Percentiles rank a stretch among this genome's conserved stretches.
Evolutionary conservation across 2,329 filamentous ascomycete species (phyloP).

Genomic region (Fusarium tanahbumbuense): DNA sequence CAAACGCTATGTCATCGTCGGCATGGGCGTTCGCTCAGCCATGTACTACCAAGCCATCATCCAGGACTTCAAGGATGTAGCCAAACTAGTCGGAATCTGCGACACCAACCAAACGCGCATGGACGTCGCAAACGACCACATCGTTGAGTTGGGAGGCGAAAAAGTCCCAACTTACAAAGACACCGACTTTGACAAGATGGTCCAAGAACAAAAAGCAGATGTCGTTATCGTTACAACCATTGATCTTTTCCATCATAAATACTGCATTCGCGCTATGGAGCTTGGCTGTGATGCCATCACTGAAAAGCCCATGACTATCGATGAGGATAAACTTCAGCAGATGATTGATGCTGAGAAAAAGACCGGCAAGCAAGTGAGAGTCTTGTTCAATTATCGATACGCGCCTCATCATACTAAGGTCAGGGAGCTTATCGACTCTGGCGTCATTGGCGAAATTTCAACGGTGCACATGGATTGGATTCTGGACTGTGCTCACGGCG

Average conservation of each 20-base stretch:
- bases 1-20: slow-evolving; percentile 66
- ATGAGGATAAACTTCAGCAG: slow-evolving; percentile 61
- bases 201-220: slow-evolving; percentile 66
- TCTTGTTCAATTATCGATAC: slow-evolving; percentile 74
- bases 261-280: slow-evolving; percentile 69
- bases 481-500: slow-evolving; percentile 70
- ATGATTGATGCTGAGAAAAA: slow-evolving; percentile 55
- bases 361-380: slow-evolving; percentile 60
- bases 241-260: slow-evolving; percentile 70
- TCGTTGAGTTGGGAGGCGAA: slow-evolving; percentile 59
- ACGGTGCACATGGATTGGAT: slow-evolving; percentile 73
- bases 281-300: slow-evolving; percentile 69
- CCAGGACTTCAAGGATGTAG: slow-evolving; percentile 60
- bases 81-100: slow-evolving; percentile 67
- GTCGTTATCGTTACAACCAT: slow-evolving; percentile 72
- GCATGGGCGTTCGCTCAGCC: slow-evolving; percentile 67
- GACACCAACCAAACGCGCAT: slow-evolving; percentile 71
- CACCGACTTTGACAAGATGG: slow-evolving; percentile 68
- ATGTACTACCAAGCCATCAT: slow-evolving; percentile 71
- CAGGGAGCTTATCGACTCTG: slow-evolving; percentile 63
- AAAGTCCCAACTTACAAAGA: slow-evolving; percentile 66
- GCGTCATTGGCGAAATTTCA: slow-evolving; percentile 66
- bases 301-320: slow-evolving; percentile 74
- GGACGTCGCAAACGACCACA: slow-evolving; percentile 64
- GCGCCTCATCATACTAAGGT: slow-evolving; percentile 72